These are phyloP conservation scores for Pisolithus albus DNA, from an alignment of 768 basidiomycete species.

Conservation along the genomic window DNA sequence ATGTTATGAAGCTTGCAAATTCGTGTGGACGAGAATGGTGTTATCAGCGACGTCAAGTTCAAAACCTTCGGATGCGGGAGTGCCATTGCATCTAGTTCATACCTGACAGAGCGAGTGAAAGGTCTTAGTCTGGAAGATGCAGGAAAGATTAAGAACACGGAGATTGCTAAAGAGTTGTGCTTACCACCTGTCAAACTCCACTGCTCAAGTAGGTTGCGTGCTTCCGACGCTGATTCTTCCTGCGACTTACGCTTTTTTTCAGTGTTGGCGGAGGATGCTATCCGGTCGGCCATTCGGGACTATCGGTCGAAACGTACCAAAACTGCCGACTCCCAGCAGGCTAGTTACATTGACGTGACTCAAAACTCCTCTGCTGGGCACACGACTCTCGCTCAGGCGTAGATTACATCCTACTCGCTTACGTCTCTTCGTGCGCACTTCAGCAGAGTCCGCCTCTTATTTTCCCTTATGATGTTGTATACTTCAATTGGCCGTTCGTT, in stretches of 20 bases:
- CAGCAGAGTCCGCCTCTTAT: background rate
- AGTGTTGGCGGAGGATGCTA: conserved; percentile 98
- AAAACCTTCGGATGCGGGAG: conserved; percentile 99
- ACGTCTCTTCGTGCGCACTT: too few relatives aligned
- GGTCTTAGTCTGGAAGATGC: conserved; percentile 92
- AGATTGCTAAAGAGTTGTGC: conserved; percentile 95
- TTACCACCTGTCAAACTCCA: conserved; percentile 95
- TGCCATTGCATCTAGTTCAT: conserved; percentile 95
- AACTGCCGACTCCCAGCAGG: conserved; percentile 42
- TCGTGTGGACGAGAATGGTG: conserved; percentile 87
- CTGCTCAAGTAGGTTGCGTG: conserved; percentile 71
- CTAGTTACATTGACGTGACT: conserved; percentile 66
- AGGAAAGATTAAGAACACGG: conserved; percentile 96
- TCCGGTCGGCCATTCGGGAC: conserved; percentile 95
- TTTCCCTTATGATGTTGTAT: background rate
- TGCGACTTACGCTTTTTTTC: conserved; percentile 22
- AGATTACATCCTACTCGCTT: background rate
- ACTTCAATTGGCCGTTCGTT: background rate
- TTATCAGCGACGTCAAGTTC: conserved; percentile 98
- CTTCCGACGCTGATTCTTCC: conserved; percentile 6
- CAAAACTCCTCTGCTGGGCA: conserved; percentile 49
- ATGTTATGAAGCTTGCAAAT: conserved; percentile 99
- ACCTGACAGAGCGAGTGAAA: conserved; percentile 98
- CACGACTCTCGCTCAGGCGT: conserved; percentile 22
- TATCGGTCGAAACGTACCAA: conserved; percentile 79